These are phyloP conservation scores for Neohortaea acidophila DNA, from an alignment of 495 filamentous ascomycete genomes.

Conservation along the genomic window DNA sequence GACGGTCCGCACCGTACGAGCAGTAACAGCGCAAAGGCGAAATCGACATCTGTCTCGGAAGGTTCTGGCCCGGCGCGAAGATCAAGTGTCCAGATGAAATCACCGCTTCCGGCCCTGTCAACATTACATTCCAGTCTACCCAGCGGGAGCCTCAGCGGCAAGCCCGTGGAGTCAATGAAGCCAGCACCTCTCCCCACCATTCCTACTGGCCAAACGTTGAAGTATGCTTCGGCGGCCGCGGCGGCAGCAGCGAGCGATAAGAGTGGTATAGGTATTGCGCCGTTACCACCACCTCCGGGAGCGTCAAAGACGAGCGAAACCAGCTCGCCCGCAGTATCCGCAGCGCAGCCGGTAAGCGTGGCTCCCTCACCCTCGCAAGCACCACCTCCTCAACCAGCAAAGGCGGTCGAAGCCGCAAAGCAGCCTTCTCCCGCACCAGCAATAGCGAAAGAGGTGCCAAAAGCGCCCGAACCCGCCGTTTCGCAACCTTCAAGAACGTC, in stretches of 20 bases:
- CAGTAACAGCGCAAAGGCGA: constrained; percentile 36
- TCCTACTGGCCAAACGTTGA: constrained; percentile 74
- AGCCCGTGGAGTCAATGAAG: constrained; percentile 51
- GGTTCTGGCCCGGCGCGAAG: constrained; percentile 21
- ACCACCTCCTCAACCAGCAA: constrained; percentile 33
- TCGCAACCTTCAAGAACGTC: constrained; percentile 17
- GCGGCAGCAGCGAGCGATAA: constrained; percentile 90
- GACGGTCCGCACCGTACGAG: constrained; percentile 34
- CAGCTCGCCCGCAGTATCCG: constrained; percentile 22
- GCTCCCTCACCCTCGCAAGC: constrained; percentile 28
- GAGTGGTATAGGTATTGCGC: constrained; percentile 72
- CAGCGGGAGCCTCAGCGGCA: constrained; percentile 43
- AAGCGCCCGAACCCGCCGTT: constrained; percentile 19
- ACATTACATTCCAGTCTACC: constrained; percentile 60
- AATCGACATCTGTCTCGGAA: constrained; percentile 32
- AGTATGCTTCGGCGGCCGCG: constrained; percentile 91
- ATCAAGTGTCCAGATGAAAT: constrained; percentile 81
- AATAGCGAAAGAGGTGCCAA: constrained; percentile 30
- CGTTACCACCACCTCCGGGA: constrained; percentile 77
- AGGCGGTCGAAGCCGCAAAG: constrained; percentile 22
- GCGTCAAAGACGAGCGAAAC: constrained; percentile 25
- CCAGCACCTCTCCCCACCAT: constrained; percentile 76
- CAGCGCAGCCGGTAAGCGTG: constrained; percentile 31
- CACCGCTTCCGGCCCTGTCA: constrained; percentile 75
- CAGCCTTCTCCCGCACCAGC: constrained; percentile 29